These are phyloP conservation scores for Pseudogymnoascus sp. DNA, from an alignment of 2,329 filamentous ascomycete species.

Conservation along the genomic window DNA sequence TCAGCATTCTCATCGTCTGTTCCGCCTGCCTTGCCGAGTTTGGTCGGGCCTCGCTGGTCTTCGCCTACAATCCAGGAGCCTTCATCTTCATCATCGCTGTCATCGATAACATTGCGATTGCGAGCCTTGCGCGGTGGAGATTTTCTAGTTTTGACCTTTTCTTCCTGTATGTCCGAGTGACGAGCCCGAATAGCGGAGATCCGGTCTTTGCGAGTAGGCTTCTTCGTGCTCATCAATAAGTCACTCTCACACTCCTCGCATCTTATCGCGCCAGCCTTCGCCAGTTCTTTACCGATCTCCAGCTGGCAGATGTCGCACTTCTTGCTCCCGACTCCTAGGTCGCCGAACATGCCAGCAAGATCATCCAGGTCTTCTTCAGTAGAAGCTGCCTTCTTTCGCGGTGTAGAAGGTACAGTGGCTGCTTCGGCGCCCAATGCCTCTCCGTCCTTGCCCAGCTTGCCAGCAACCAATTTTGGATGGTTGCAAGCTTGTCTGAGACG, in stretches of 20 bases:
- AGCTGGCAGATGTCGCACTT: slow-evolving; percentile 29
- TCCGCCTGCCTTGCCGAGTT: slow-evolving; percentile 72
- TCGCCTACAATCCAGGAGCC: slow-evolving; percentile 75
- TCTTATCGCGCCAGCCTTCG: slow-evolving; percentile 40
- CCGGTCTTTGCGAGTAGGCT: slow-evolving; percentile 24
- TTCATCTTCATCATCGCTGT: slow-evolving; percentile 59
- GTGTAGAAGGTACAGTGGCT: neutral
- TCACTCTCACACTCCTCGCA: slow-evolving; percentile 73
- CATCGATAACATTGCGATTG: slow-evolving; percentile 50
- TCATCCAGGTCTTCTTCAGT: slow-evolving; percentile 65
- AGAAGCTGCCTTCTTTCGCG: slow-evolving; percentile 39
- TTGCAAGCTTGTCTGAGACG: slow-evolving; percentile 90
- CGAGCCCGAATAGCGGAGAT: slow-evolving; percentile 20
- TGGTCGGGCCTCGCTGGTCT: slow-evolving; percentile 50
- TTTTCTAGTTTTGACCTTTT: slow-evolving; percentile 25
- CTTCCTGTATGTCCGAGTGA: slow-evolving; percentile 28
- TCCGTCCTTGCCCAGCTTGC: slow-evolving; percentile 78
- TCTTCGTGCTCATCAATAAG: slow-evolving; percentile 50
- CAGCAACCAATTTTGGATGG: slow-evolving; percentile 80
- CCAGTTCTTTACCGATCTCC: slow-evolving; percentile 24
- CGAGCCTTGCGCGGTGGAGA: slow-evolving; percentile 42
- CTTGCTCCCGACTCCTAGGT: slow-evolving; percentile 49
- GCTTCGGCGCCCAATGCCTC: slow-evolving; percentile 66
- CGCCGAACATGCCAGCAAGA: slow-evolving; percentile 79
- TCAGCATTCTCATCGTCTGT: slow-evolving; percentile 83